Evolutionary conservation across 805 yeast genomes (phyloP), one percentile per base, ranked within the genome.

Genomic region (Metschnikowia colocasiae): DNA sequence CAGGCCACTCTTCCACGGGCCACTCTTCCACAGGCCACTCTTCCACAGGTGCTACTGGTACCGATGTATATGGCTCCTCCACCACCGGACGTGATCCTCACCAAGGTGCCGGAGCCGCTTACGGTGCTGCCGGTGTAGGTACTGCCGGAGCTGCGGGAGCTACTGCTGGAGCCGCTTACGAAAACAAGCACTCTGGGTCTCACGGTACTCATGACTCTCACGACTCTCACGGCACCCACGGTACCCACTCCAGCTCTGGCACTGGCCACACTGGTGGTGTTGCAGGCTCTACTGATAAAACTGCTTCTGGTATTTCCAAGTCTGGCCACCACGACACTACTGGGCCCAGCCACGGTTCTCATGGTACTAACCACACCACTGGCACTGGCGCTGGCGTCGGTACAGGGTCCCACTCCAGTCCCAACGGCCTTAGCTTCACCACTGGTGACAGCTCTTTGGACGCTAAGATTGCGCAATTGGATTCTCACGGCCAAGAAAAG

Each of bases 381-480:
- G 41, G 45, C 23, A 34, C 47, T 27, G 43, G 46, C 27, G 30
- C 33, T 3, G 20, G 32, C 27, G 48, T 41, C n/a, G 29, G 45
- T 7, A 18, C 51, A 20, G 53, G 51, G 19, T 33, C 22, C 25
- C 45, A 41, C 29, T 30, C 52, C 12, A 26, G 44, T 2, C 6
- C 32, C 47, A 16, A 43, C 9, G 48, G 45, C 3, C 20, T 31
- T n/a, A 35, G 59, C 10, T 69, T 69, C 59, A 43, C 66, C 37
- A 69, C 74, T 26, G 73, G 75, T 23, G 65, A 67, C 58, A 55
- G 53, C 38, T 54, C 61, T 34, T 65, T 69, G 57, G 74, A 69
- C 49, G 42, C 57, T 33, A 67, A 67, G 60, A 67, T 69, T 38
- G 49, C 70, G 33, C 45, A 59, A 45, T 65, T 69, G 53, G 68